phyloP scores from a whole-genome alignment of 169 alveolate genomes.

The Cryptosporidium sp. region DNA sequence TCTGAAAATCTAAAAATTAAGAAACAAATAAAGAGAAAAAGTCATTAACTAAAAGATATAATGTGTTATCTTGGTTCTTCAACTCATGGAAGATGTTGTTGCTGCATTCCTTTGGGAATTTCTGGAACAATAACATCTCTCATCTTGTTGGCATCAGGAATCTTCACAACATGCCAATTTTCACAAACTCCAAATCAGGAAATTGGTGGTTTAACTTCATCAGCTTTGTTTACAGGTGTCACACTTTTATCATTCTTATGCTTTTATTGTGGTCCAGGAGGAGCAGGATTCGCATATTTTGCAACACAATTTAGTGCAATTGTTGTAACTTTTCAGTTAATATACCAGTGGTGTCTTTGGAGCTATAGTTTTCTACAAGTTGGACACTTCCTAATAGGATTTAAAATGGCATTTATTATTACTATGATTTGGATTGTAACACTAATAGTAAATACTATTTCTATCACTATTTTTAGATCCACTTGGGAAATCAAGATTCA shows the following conservation, averaged over 20 bases:
- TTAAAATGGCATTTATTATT: constrained; percentile 49
- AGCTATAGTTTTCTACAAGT: constrained; percentile 33
- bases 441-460: constrained; percentile 27
- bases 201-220: constrained; percentile 66
- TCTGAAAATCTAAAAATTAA: constrained; percentile 7
- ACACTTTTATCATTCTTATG: constrained; percentile 37
- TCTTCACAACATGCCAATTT: constrained; percentile 50
- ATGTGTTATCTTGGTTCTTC: constrained; percentile 72
- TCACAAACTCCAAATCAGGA: constrained; percentile 69
- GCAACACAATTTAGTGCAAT: constrained; percentile 58
- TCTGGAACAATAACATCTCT: constrained; percentile 58
- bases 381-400: constrained; percentile 44
- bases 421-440: constrained; percentile 52
- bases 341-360: constrained; percentile 69
- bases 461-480: constrained; percentile 61
- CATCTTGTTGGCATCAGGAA: constrained; percentile 18
- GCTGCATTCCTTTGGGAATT: constrained; percentile 67
- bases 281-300: constrained; percentile 70
- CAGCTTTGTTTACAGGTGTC: constrained; percentile 39
- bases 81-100: constrained; percentile 58
- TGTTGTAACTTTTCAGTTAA: constrained; percentile 53
- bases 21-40: neutral
- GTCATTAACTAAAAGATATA: neutral
- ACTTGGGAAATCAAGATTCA: constrained; percentile 68
- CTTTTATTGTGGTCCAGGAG: constrained; percentile 69